Conservation (phyloP, 768 basidiomycete genomes). For the Mycena crocata region DNA sequence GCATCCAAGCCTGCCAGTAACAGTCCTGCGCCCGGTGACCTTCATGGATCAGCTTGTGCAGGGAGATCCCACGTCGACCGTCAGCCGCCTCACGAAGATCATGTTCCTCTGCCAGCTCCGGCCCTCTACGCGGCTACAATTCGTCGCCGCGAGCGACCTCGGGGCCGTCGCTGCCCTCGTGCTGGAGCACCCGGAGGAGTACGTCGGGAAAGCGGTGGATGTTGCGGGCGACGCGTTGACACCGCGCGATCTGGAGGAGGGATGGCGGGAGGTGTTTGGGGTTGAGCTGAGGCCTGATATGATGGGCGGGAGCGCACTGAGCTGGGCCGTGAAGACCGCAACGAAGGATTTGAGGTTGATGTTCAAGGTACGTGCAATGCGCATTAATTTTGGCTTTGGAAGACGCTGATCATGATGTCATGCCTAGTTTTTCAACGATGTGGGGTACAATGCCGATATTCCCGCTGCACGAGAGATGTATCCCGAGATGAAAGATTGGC, state of each 20-base stretch:
- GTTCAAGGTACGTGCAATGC: slow-evolving; percentile 20
- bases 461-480: slow-evolving; percentile 14
- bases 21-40: slow-evolving; percentile 23
- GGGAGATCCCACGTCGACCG: slow-evolving; percentile 17
- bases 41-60: slow-evolving; percentile 29
- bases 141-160: slow-evolving; percentile 21
- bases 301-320: slow-evolving; percentile 25
- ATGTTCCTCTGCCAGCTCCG: slow-evolving; percentile 30
- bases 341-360: slow-evolving; percentile 25
- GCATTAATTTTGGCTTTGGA: background rate
- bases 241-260: slow-evolving; percentile 13
- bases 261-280: slow-evolving; percentile 26
- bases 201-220: slow-evolving; percentile 14
- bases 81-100: slow-evolving; percentile 19
- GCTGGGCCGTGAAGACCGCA: slow-evolving; percentile 22
- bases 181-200: slow-evolving; percentile 9
- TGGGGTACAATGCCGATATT: slow-evolving; percentile 23
- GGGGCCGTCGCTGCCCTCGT: slow-evolving; percentile 19
- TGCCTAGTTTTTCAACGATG: slow-evolving; percentile 31
- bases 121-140: slow-evolving; percentile 14
- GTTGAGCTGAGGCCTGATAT: slow-evolving; percentile 22
- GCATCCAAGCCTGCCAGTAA: slow-evolving; percentile 18
- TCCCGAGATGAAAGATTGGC: slow-evolving; percentile 25
- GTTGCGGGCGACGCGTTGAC: slow-evolving; percentile 20
- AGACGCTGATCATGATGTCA: too few species aligned